Evolutionary conservation across 1,284 basidiomycete species (phyloP).

Genomic region (Moesziomyces parantarcticus): DNA sequence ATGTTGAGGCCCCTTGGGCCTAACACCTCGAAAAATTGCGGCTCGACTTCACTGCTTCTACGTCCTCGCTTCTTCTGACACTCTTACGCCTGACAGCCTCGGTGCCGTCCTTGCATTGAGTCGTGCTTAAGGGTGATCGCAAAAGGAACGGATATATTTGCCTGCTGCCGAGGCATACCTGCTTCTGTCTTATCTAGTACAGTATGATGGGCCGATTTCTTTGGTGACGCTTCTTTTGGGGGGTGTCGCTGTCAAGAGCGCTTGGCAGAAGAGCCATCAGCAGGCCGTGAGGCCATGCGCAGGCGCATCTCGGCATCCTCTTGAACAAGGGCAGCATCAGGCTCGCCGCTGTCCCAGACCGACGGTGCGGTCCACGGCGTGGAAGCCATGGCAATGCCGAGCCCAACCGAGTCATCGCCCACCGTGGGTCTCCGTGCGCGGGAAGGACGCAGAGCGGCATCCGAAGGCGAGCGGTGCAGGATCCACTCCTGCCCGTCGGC

Average conservation of each 20-base stretch:
- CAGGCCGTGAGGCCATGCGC: slow-evolving; percentile 24
- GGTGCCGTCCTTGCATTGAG: no score
- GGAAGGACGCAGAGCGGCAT: not conserved
- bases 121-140: no score
- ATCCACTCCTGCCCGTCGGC: slow-evolving; percentile 1
- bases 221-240: not conserved
- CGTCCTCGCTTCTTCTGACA: no score
- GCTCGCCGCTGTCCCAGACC: slow-evolving; percentile 21
- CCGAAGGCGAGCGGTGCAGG: slow-evolving; percentile 9
- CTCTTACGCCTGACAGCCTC: no score
- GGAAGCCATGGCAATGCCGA: slow-evolving; percentile 13
- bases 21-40: no score
- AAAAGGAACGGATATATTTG: no score
- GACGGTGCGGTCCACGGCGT: slow-evolving; percentile 19
- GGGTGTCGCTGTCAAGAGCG: not conserved
- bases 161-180: no score
- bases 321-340: slow-evolving; percentile 14
- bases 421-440: not conserved
- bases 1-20: no score
- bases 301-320: slow-evolving; percentile 26
- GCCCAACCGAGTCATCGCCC: slow-evolving; percentile 13
- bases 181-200: no score
- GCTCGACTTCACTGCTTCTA: no score
- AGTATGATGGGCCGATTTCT: no score
- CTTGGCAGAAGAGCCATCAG: slow-evolving; percentile 1